Evolutionary conservation across 306 rosid species (phyloP).

Genomic region (Clitoria ternatea): DNA sequence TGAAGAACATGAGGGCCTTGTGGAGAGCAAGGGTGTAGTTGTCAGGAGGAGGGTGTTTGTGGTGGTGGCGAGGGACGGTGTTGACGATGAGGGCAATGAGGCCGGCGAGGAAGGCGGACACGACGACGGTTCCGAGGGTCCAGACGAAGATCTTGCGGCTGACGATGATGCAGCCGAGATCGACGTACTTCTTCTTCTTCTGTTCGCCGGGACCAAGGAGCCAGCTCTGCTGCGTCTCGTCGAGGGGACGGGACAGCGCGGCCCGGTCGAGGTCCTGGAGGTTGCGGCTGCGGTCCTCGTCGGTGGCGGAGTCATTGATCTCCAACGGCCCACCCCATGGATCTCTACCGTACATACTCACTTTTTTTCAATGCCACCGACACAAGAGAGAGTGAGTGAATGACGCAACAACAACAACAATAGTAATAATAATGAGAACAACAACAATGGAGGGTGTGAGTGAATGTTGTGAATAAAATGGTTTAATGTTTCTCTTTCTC

Average conservation of each 20-base stretch:
- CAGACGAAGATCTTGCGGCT: constrained; percentile 92
- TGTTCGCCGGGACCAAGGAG: constrained; percentile 85
- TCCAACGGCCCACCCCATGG: constrained; percentile 99
- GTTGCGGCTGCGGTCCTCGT: constrained; percentile 94
- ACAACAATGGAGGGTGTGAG: neutral
- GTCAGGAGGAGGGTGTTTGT: constrained; percentile 65
- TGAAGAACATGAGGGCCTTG: constrained; percentile 97
- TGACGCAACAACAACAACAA: no score
- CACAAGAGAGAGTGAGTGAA: no score
- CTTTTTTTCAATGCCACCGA: neutral
- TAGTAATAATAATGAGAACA: no score
- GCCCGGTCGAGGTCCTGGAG: constrained; percentile 81
- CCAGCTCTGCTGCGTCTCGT: constrained; percentile 99
- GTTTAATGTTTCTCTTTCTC: neutral
- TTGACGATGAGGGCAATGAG: constrained; percentile 73
- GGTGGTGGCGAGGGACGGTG: constrained; percentile 78
- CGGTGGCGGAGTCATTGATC: constrained; percentile 92
- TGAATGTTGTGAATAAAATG: no score
- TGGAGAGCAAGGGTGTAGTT: constrained; percentile 92
- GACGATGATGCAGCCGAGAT: constrained; percentile 93
- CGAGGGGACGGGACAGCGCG: constrained; percentile 81
- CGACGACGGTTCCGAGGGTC: constrained; percentile 67
- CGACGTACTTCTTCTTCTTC: constrained; percentile 98
- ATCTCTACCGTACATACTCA: constrained; percentile 86
- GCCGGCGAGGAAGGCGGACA: constrained; percentile 67